Conservation (phyloP, 305 asterid genomes). For the Fraxinus albicans region DNA sequence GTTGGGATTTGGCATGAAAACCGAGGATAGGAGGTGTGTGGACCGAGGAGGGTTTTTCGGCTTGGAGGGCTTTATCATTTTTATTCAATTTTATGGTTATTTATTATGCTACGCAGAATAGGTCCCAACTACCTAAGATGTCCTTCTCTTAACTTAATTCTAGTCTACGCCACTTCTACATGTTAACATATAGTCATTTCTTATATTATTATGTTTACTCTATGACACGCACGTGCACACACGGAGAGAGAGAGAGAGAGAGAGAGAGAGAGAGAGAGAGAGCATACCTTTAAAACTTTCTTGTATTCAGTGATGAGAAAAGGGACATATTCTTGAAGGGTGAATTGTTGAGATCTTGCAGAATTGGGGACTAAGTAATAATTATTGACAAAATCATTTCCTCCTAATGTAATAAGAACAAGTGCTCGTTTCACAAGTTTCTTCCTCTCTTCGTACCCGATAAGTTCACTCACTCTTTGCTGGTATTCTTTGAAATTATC, state of each 20-base stretch:
- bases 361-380: slow-evolving; percentile 42
- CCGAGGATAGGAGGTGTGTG: background rate
- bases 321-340: slow-evolving; percentile 23
- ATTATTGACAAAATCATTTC: slow-evolving; percentile 48
- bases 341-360: slow-evolving; percentile 35
- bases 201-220: background rate
- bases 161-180: no score
- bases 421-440: slow-evolving; percentile 30
- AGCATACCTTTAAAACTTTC: slow-evolving; percentile 26
- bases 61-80: background rate
- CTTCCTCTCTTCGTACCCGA: slow-evolving; percentile 18
- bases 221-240: background rate
- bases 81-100: background rate
- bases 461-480: slow-evolving; percentile 8
- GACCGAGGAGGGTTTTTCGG: background rate
- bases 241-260: background rate
- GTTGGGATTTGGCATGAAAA: background rate
- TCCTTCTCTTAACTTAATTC: no score
- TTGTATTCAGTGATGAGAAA: slow-evolving; percentile 33
- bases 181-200: background rate
- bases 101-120: no score
- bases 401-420: slow-evolving; percentile 41
- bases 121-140: background rate
- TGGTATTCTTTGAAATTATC: slow-evolving; percentile 26
- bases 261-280: background rate